Evolutionary conservation across 1,139 yeast genomes (phyloP).

Genomic region (Saccharomyces pastorianus): DNA sequence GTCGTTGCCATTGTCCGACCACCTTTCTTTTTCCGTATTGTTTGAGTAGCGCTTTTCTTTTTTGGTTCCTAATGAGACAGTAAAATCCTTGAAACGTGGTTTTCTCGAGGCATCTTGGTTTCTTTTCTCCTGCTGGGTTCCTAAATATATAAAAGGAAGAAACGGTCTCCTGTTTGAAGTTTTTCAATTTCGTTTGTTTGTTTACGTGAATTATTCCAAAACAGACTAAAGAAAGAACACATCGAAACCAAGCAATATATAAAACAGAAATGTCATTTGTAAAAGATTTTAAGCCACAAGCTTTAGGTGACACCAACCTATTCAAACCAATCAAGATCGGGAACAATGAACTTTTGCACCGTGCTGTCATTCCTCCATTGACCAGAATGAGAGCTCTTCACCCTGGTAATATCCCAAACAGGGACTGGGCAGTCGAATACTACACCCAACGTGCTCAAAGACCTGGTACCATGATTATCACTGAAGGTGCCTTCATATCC

Average conservation of each 20-base stretch:
- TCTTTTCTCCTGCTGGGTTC: not conserved
- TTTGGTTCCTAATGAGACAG: not conserved
- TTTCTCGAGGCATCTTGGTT: not conserved
- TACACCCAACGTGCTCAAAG: constrained; percentile 33
- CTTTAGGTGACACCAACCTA: constrained; percentile 34
- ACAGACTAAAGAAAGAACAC: not conserved
- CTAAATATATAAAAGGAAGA: not conserved
- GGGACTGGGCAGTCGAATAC: constrained; percentile 31
- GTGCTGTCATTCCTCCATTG: constrained; percentile 45
- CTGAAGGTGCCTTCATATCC: constrained; percentile 34
- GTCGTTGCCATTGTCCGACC: not conserved
- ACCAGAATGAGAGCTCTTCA: constrained; percentile 42
- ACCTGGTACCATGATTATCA: constrained; percentile 34
- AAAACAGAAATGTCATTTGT: constrained; percentile 22
- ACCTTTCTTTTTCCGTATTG: not conserved
- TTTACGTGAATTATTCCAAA: too few species aligned
- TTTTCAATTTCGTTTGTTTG: too few species aligned
- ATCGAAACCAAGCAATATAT: not conserved
- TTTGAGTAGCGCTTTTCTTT: not conserved
- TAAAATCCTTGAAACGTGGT: not conserved
- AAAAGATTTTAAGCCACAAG: constrained; percentile 25
- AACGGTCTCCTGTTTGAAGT: not conserved
- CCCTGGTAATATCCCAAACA: constrained; percentile 29
- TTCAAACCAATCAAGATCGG: constrained; percentile 47
- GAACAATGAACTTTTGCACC: constrained; percentile 32